Evolutionary conservation across 768 basidiomycete species (phyloP).

Genomic region (Trametes maxima): DNA sequence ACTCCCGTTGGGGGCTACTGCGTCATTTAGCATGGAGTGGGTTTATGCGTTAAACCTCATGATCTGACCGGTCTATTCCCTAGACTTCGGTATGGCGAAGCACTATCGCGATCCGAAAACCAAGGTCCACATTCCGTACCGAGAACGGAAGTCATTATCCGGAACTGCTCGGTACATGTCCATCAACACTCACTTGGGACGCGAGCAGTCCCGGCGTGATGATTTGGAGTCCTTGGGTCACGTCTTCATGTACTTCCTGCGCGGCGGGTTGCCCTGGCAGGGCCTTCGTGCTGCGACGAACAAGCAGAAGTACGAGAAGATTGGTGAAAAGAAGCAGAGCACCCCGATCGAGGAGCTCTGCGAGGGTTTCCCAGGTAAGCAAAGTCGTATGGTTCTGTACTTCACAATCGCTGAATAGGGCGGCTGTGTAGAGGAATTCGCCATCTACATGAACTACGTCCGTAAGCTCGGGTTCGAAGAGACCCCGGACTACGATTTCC

Average conservation of each 20-base stretch:
- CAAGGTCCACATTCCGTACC: slow-evolving; percentile 98
- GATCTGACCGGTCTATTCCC: neutral
- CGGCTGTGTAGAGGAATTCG: slow-evolving; percentile 81
- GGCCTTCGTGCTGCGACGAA: slow-evolving; percentile 97
- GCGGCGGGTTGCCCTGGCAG: slow-evolving; percentile 97
- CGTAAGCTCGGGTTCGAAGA: slow-evolving; percentile 98
- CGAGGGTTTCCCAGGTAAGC: slow-evolving; percentile 93
- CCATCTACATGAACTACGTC: slow-evolving; percentile 99
- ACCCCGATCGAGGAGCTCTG: slow-evolving; percentile 91
- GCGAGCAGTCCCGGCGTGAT: slow-evolving; percentile 93
- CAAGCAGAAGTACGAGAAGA: slow-evolving; percentile 99
- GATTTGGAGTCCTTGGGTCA: slow-evolving; percentile 97
- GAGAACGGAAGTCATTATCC: slow-evolving; percentile 94
- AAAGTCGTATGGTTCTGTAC: neutral
- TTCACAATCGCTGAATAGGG: neutral
- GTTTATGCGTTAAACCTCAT: too few species aligned
- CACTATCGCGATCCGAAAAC: slow-evolving; percentile 99
- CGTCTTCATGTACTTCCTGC: slow-evolving; percentile 99
- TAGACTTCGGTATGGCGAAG: slow-evolving; percentile 99
- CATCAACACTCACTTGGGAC: slow-evolving; percentile 97
- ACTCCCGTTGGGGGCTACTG: too few species aligned
- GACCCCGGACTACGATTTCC: slow-evolving; percentile 96
- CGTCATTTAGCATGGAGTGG: too few species aligned
- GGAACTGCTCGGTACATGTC: slow-evolving; percentile 99
- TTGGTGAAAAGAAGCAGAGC: slow-evolving; percentile 98